A percentile compares a stretch with the other conserved stretches of the same genome.
These are phyloP conservation scores for Citrus mangshanensis DNA, from an alignment of 345 rosid genomes.

Conservation along the genomic window DNA sequence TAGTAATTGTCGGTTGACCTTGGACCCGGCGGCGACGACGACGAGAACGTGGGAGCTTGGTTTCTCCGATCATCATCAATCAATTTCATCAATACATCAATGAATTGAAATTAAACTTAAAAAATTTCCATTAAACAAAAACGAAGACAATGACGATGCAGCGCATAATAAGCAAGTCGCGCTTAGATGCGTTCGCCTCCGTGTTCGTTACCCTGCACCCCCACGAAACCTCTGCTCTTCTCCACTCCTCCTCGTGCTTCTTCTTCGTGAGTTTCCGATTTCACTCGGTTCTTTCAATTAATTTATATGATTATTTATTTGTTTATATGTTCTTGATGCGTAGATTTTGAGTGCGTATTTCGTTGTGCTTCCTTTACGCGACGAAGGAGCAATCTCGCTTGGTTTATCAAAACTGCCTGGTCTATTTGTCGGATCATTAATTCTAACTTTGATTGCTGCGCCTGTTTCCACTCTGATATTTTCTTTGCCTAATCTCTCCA, in stretches of 20 bases:
- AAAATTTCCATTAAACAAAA: background rate
- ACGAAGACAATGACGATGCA: background rate
- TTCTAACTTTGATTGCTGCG: constrained; percentile 79
- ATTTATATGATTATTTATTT: background rate
- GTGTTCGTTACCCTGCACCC: constrained; percentile 69
- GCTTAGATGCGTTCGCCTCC: constrained; percentile 54
- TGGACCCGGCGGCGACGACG: background rate
- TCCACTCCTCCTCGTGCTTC: constrained; percentile 81
- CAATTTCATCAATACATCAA: background rate
- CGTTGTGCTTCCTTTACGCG: constrained; percentile 83
- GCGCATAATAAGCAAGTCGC: constrained; percentile 26
- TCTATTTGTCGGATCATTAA: constrained; percentile 69
- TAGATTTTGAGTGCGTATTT: constrained; percentile 91
- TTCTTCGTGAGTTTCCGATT: constrained; percentile 60
- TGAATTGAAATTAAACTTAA: background rate
- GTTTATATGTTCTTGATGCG: background rate
- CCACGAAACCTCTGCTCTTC: constrained; percentile 68
- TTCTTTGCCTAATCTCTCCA: constrained; percentile 72
- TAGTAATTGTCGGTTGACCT: background rate
- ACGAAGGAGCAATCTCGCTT: constrained; percentile 84
- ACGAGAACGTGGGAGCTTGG: background rate
- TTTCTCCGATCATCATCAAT: background rate
- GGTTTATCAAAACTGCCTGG: constrained; percentile 81
- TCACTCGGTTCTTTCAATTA: background rate
- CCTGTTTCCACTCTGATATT: constrained; percentile 86